Percentiles rank a stretch among this genome's conserved stretches.
phyloP scores from a whole-genome alignment of 148 eudicot genomes.

The Cornus florida region DNA sequence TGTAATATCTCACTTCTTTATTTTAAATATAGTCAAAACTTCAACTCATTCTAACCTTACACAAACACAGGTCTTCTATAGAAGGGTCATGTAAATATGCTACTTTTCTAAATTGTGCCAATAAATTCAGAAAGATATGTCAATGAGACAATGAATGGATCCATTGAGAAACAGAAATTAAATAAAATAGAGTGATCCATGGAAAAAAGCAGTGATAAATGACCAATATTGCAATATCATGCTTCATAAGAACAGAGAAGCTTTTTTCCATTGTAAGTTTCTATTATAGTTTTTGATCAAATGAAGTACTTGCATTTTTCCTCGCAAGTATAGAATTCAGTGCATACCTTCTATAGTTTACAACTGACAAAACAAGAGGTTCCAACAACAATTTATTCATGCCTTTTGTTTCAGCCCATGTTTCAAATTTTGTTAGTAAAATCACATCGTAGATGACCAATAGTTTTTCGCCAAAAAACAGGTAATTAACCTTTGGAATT shows the following conservation, averaged over 20 bases:
- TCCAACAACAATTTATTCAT: not conserved
- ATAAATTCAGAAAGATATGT: no score
- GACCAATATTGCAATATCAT: not conserved
- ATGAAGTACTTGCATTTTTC: not conserved
- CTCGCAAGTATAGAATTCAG: not conserved
- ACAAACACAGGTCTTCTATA: not conserved
- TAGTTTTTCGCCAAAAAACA: not conserved
- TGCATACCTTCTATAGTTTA: not conserved
- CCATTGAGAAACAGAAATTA: no score
- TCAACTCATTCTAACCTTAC: no score
- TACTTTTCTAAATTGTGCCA: no score
- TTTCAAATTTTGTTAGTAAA: not conserved
- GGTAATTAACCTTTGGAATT: not conserved
- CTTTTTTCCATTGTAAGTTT: not conserved
- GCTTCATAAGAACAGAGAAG: not conserved
- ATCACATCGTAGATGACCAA: not conserved
- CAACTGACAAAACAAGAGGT: not conserved
- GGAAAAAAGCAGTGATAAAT: no score
- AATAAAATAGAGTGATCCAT: no score
- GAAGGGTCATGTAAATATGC: no score
- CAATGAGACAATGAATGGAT: no score
- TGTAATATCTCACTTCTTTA: no score
- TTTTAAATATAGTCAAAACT: no score
- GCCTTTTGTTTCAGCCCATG: not conserved
- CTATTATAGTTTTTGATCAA: not conserved